Evolutionary conservation across 345 rosid species (phyloP).

Genomic region (Passiflora organensis): DNA sequence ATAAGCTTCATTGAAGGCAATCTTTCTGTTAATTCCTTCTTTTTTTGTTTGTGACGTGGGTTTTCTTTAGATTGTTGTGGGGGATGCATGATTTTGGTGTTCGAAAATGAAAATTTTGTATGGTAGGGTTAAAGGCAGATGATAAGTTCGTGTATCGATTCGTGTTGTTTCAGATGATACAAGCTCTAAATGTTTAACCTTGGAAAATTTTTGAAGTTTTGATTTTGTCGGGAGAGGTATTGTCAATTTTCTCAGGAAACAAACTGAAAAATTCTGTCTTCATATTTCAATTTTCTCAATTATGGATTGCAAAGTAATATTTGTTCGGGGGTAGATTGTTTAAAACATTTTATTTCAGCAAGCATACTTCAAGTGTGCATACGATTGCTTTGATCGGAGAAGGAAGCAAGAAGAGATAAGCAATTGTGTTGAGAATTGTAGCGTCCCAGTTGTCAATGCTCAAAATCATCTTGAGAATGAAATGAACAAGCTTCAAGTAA

Average conservation of each 20-base stretch:
- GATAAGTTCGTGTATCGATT: neutral
- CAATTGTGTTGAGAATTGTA: constrained; percentile 72
- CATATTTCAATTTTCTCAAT: neutral
- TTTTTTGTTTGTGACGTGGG: neutral
- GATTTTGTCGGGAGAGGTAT: neutral
- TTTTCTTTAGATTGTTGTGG: neutral
- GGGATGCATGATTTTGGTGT: neutral
- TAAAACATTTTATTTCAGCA: constrained; percentile 45
- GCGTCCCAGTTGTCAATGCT: constrained; percentile 65
- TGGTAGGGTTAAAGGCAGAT: too few relatives aligned
- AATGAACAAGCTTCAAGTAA: constrained; percentile 86
- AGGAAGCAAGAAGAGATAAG: constrained; percentile 73
- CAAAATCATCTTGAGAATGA: constrained; percentile 79
- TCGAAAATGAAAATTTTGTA: neutral
- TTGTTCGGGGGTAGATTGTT: neutral
- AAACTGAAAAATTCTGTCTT: neutral
- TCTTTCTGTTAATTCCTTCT: neutral
- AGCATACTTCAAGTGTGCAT: constrained; percentile 93
- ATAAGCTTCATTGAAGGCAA: neutral
- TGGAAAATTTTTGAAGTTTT: neutral
- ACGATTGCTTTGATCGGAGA: constrained; percentile 81
- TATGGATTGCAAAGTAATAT: neutral
- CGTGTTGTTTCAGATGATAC: neutral
- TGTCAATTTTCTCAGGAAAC: neutral
- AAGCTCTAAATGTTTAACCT: neutral